Evolutionary conservation across 179 eudicot genomes (phyloP), one percentile per base, ranked within the genome.

Genomic region (Vitellaria paradoxa): DNA sequence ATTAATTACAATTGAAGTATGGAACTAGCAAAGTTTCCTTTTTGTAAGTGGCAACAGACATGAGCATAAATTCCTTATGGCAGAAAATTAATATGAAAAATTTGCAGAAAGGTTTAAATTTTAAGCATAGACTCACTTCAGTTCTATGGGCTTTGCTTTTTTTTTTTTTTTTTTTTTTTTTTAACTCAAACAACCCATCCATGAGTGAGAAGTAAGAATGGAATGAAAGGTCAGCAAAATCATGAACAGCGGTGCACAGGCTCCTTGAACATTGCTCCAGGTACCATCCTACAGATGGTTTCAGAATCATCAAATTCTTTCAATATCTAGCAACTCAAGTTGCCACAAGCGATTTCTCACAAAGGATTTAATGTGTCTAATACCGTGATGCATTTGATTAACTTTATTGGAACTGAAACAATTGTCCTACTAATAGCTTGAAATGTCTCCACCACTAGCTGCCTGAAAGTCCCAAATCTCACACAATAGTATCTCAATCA

Each of bases 201-300:
- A 77, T 45, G 6, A 69, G 21, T 2, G 80, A 77, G 75, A 77
- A 70, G 80, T 69, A 77, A 14, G 80, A 69, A 67, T 77, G 68
- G 24, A 77, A 69, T 20, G 68, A 77, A 47, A 77, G 50, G 40
- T 77, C 80, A 50, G 59, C 66, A 47, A 77, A 77, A 71, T 77
- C 80, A n/a, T 75, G 66, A 10, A 77, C 68, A 49, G 70, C 23
- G 7, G 75, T 77, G 66, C 66, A 77, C 42, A 37, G 60, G 68
- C 68, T 26, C 69, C 73, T 24, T 30, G 45, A 63, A 77, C 61
- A 21, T 49, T 71, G n/a, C 10, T 52, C 80, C 69, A 69, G 61
- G 75, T 77, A 10, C 80, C 80, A 69, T 77, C 80, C 80, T 77
- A 14, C 23, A 61, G 20, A 70, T 13, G 8, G 23, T 64, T 26